These are phyloP conservation scores for Laguncularia racemosa DNA, from an alignment of 345 rosid species.

Conservation along the genomic window DNA sequence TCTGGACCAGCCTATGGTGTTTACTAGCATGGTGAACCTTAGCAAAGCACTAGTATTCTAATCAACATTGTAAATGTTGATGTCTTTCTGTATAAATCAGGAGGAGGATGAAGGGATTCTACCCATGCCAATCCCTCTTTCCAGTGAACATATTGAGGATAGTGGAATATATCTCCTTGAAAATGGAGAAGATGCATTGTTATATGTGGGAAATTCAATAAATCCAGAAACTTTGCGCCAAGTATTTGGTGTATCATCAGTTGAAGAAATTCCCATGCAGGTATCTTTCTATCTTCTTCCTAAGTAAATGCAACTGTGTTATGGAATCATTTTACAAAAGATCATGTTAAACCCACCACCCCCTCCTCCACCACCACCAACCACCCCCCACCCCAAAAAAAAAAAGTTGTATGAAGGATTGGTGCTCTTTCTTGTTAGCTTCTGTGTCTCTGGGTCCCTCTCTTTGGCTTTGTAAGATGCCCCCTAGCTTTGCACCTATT, in stretches of 20 bases:
- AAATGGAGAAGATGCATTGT: slow-evolving; percentile 80
- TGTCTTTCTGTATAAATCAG: slow-evolving; percentile 25
- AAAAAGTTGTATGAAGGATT: too few relatives aligned
- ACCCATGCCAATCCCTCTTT: slow-evolving; percentile 70
- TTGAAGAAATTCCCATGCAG: slow-evolving; percentile 67
- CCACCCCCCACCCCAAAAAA: too few relatives aligned
- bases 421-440: too few relatives aligned
- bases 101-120: slow-evolving; percentile 47
- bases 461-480: too few relatives aligned
- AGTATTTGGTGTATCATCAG: slow-evolving; percentile 53
- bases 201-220: slow-evolving; percentile 70
- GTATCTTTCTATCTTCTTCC: slow-evolving; percentile 25
- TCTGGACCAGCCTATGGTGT: too few relatives aligned
- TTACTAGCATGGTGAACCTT: too few relatives aligned
- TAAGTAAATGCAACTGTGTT: slow-evolving; percentile 6
- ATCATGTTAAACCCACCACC: too few relatives aligned
- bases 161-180: slow-evolving; percentile 92
- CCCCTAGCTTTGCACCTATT: too few relatives aligned
- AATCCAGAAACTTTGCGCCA: slow-evolving; percentile 52
- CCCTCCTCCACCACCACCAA: too few relatives aligned
- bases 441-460: too few relatives aligned
- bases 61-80: slow-evolving; percentile 9
- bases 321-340: neutral
- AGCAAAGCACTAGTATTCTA: neutral
- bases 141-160: slow-evolving; percentile 72